Conservation (phyloP, 2,329 filamentous ascomycete genomes). For the Neonectria neomacrospora region DNA sequence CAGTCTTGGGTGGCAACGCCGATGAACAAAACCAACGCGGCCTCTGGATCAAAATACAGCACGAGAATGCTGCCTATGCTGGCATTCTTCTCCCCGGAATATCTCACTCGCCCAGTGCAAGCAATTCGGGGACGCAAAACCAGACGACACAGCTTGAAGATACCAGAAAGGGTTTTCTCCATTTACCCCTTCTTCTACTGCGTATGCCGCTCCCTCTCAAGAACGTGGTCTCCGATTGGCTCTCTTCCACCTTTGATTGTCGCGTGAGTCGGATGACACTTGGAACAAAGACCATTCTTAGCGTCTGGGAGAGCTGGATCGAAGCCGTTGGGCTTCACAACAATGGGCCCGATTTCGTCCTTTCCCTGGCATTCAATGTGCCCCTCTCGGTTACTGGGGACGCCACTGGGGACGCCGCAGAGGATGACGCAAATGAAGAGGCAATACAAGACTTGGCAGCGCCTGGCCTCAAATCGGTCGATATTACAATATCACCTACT, state of each 20-base stretch:
- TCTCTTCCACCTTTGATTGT: conserved; percentile 66
- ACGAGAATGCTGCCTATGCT: conserved; percentile 63
- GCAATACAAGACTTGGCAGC: conserved; percentile 27
- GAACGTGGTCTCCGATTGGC: conserved; percentile 60
- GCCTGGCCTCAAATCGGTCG: conserved; percentile 56
- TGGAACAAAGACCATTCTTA: conserved; percentile 61
- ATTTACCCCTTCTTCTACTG: conserved; percentile 64
- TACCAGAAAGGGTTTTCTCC: conserved; percentile 52
- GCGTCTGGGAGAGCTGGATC: conserved; percentile 64
- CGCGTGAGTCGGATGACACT: conserved; percentile 62
- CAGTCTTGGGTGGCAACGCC: conserved; percentile 47
- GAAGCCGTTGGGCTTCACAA: conserved; percentile 50
- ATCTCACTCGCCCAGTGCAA: conserved; percentile 13
- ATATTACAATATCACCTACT: conserved; percentile 61
- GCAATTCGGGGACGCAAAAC: conserved; percentile 11
- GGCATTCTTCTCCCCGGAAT: conserved; percentile 61
- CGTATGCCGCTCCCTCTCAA: conserved; percentile 67
- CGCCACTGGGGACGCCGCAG: conserved; percentile 1
- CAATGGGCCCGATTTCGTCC: conserved; percentile 56
- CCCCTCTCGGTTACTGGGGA: conserved; percentile 43
- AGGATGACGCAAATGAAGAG: conserved; percentile 32
- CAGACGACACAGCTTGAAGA: conserved; percentile 40
- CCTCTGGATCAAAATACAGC: conserved; percentile 61
- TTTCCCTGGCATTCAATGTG: conserved; percentile 63
- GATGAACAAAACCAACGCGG: conserved; percentile 42